Evolutionary conservation across 2,329 filamentous ascomycete genomes (phyloP).

Genomic region (Thielaviopsis punctulata): DNA sequence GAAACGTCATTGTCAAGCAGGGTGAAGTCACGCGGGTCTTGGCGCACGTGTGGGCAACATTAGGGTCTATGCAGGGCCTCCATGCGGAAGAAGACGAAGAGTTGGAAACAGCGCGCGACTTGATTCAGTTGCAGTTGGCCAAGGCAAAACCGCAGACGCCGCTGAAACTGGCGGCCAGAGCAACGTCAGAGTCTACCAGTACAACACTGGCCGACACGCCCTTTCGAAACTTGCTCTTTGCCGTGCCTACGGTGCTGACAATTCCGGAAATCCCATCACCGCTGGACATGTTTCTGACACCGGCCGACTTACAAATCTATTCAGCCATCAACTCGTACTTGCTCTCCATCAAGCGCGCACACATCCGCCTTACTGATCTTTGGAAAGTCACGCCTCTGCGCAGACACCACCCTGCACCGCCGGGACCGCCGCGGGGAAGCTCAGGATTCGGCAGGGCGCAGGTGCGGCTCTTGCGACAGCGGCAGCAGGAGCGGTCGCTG

Average conservation of each 20-base stretch:
- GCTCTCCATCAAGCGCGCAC: slow-evolving; percentile 66
- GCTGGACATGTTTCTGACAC: slow-evolving; percentile 70
- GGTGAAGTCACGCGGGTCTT: slow-evolving; percentile 68
- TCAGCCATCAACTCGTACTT: slow-evolving; percentile 78
- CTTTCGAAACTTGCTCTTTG: slow-evolving; percentile 67
- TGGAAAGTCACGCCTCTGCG: slow-evolving; percentile 75
- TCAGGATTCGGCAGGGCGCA: slow-evolving; percentile 41
- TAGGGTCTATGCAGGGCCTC: slow-evolving; percentile 56
- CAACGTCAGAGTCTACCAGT: slow-evolving; percentile 15
- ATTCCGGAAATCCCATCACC: slow-evolving; percentile 61
- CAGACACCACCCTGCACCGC: slow-evolving; percentile 57
- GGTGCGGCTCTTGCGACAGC: slow-evolving; percentile 43
- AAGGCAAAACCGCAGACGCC: slow-evolving; percentile 28
- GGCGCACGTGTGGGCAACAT: slow-evolving; percentile 57
- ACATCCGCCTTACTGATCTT: slow-evolving; percentile 65
- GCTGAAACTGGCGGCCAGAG: slow-evolving; percentile 16
- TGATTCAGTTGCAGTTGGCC: slow-evolving; percentile 50
- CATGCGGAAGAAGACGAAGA: slow-evolving; percentile 65
- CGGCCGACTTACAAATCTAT: slow-evolving; percentile 61
- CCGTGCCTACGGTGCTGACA: slow-evolving; percentile 35
- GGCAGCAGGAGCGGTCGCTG: slow-evolving; percentile 43
- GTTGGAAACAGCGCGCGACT: slow-evolving; percentile 63
- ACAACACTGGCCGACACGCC: slow-evolving; percentile 23
- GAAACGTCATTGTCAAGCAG: slow-evolving; percentile 56
- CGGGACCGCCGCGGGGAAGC: slow-evolving; percentile 44